Evolutionary conservation across 2,329 filamentous ascomycete species (phyloP).

Genomic region (Hypocreales sp.): DNA sequence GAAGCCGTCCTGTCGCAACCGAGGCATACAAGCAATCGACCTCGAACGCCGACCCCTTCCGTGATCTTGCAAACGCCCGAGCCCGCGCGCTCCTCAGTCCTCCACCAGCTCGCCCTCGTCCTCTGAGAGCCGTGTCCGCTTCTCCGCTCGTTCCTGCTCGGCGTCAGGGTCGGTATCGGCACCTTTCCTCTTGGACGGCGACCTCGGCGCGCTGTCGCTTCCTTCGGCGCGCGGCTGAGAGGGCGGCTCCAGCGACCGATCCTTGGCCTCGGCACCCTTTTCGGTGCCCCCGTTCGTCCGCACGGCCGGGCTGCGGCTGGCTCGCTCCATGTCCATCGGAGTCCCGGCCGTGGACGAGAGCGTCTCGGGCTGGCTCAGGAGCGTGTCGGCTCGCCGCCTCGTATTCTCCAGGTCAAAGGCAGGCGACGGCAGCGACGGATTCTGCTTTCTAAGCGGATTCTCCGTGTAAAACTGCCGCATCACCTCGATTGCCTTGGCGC

Average conservation of each 20-base stretch:
- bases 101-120: slow-evolving; percentile 33
- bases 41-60: too few relatives aligned
- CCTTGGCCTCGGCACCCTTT: slow-evolving; percentile 7
- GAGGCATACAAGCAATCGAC: too few relatives aligned
- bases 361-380: slow-evolving; percentile 24
- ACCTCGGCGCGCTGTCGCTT: slow-evolving; percentile 15
- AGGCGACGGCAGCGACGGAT: slow-evolving; percentile 36
- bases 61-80: too few relatives aligned
- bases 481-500: slow-evolving; percentile 57
- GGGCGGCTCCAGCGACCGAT: slow-evolving; percentile 1
- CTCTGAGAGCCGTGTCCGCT: slow-evolving; percentile 28
- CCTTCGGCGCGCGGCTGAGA: slow-evolving; percentile 17
- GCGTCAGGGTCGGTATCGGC: slow-evolving; percentile 16
- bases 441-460: slow-evolving; percentile 44
- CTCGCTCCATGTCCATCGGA: slow-evolving; percentile 29
- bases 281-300: slow-evolving; percentile 23
- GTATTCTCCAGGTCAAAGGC: slow-evolving; percentile 41
- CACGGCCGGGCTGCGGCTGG: slow-evolving; percentile 30
- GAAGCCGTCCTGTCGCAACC: too few relatives aligned
- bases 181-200: slow-evolving; percentile 27
- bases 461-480: slow-evolving; percentile 56
- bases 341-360: slow-evolving; percentile 33
- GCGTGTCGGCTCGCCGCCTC: slow-evolving; percentile 29
- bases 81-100: too few relatives aligned
- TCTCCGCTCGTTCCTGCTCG: slow-evolving; percentile 22